phyloP scores from a whole-genome alignment of 805 yeast species.

The Kodamaea lidongshanica region DNA sequence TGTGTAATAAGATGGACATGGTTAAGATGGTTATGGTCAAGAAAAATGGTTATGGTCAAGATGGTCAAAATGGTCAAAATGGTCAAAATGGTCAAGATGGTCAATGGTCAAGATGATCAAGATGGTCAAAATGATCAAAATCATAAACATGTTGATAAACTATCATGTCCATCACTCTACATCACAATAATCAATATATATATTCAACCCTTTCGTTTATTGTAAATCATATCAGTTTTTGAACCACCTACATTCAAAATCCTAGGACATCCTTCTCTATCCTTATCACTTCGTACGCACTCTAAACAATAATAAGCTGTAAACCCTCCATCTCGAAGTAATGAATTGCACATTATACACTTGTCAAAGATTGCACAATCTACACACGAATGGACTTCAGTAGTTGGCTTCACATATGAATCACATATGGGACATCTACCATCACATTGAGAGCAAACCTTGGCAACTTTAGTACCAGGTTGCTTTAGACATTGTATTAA shows the following conservation, averaged over 20 bases:
- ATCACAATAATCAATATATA: too few relatives aligned
- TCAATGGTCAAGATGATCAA: too few relatives aligned
- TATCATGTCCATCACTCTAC: not conserved
- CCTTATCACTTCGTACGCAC: constrained; percentile 72
- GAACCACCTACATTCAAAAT: constrained; percentile 76
- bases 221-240: constrained; percentile 58
- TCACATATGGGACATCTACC: constrained; percentile 91
- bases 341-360: constrained; percentile 75
- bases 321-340: constrained; percentile 40
- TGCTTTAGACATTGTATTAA: constrained; percentile 77
- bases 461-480: constrained; percentile 70
- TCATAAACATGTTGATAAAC: too few relatives aligned
- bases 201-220: constrained; percentile 44
- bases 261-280: constrained; percentile 90
- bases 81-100: too few relatives aligned
- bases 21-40: too few relatives aligned
- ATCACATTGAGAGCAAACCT: constrained; percentile 78
- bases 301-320: constrained; percentile 77
- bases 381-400: constrained; percentile 68
- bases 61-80: too few relatives aligned
- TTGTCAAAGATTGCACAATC: constrained; percentile 63
- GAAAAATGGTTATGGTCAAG: too few relatives aligned
- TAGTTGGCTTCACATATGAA: constrained; percentile 67
- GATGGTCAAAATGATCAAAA: too few relatives aligned
- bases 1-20: too few relatives aligned